phyloP scores from a whole-genome alignment of 306 rosid species.

The Myrica gale region DNA sequence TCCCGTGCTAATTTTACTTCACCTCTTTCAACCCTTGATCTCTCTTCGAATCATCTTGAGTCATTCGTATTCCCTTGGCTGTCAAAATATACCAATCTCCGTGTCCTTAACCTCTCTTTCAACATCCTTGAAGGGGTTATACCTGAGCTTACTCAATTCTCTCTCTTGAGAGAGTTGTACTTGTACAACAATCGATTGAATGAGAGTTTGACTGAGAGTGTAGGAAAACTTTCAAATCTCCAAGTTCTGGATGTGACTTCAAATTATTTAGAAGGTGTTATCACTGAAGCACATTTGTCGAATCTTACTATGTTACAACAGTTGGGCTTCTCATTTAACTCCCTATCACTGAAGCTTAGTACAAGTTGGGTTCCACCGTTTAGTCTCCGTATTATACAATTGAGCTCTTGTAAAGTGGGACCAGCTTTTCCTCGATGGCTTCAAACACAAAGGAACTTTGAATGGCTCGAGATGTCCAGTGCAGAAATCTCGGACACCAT shows the following conservation, averaged over 20 bases:
- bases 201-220: neutral
- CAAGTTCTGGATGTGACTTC: neutral
- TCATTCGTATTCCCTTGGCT: conserved; percentile 7
- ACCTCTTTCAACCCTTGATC: neutral
- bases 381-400: neutral
- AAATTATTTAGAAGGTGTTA: neutral
- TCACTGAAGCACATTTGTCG: neutral
- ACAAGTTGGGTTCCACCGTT: neutral
- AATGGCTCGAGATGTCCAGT: neutral
- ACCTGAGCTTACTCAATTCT: neutral
- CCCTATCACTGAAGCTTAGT: neutral
- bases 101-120: neutral
- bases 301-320: accelerated
- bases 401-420: neutral
- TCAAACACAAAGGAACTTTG: neutral
- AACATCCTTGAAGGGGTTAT: neutral
- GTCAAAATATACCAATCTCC: neutral
- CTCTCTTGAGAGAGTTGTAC: neutral
- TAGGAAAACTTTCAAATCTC: neutral
- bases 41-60: neutral
- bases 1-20: neutral
- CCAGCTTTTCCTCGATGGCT: neutral
- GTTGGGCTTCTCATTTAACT: neutral
- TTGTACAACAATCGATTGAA: neutral
- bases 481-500: neutral